phyloP scores from a whole-genome alignment of 176 grass and related monocot genomes.

The Puya raimondii region DNA sequence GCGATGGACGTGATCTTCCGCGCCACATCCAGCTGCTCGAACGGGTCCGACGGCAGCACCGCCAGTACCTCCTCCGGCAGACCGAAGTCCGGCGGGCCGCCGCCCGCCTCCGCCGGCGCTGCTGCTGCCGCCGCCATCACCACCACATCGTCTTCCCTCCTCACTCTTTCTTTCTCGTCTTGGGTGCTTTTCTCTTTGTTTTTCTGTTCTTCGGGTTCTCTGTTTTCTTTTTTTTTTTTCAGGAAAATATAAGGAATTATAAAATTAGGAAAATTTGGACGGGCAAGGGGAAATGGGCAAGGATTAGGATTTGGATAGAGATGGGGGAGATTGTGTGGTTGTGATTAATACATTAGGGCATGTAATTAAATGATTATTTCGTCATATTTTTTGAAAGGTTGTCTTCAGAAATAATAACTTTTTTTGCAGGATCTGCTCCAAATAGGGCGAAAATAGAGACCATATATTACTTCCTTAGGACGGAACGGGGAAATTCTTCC shows the following conservation, averaged over 20 bases:
- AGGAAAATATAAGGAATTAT: not conserved
- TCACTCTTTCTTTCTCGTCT: not conserved
- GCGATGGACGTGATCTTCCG: slow-evolving; percentile 93
- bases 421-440: no score
- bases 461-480: no score
- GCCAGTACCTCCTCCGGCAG: slow-evolving; percentile 50
- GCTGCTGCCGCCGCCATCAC: not conserved
- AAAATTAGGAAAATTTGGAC: no score
- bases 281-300: not conserved
- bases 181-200: not conserved
- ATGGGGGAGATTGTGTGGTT: not conserved
- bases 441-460: no score
- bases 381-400: no score
- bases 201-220: not conserved
- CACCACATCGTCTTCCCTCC: not conserved
- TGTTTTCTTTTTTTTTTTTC: not conserved
- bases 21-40: slow-evolving; percentile 90
- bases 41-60: slow-evolving; percentile 70
- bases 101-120: slow-evolving; percentile 11
- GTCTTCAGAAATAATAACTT: no score
- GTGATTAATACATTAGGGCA: no score
- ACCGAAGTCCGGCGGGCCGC: slow-evolving; percentile 31
- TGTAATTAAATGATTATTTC: no score
- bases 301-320: slow-evolving; percentile 1
- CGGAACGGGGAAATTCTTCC: no score